phyloP scores from a whole-genome alignment of 2,329 filamentous ascomycete genomes.

The Ophiosphaerella korrae region DNA sequence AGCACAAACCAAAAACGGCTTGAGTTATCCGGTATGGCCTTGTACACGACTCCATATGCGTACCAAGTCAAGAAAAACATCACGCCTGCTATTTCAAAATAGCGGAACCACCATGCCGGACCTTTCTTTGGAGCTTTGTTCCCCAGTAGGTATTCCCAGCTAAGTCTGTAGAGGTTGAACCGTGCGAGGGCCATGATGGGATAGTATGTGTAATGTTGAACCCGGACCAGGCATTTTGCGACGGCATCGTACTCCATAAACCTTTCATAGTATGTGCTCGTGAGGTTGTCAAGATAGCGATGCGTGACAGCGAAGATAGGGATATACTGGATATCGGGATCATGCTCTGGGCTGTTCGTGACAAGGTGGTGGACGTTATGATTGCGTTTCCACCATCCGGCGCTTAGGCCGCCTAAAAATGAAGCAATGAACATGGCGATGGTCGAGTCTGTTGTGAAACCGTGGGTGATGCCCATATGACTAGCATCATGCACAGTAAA shows the following conservation, averaged over 20 bases:
- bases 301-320: conserved; percentile 72
- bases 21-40: conserved; percentile 62
- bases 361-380: conserved; percentile 98
- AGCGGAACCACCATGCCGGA: conserved; percentile 70
- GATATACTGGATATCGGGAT: conserved; percentile 85
- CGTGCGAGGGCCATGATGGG: conserved; percentile 69
- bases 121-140: conserved; percentile 61
- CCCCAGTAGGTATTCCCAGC: conserved; percentile 68
- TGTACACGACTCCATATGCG: conserved; percentile 68
- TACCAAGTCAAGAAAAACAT: conserved; percentile 70
- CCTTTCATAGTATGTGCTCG: conserved; percentile 69
- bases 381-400: conserved; percentile 97
- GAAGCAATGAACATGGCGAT: conserved; percentile 92
- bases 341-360: conserved; percentile 92
- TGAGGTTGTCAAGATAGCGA: conserved; percentile 67
- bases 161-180: conserved; percentile 74
- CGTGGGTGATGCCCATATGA: conserved; percentile 96
- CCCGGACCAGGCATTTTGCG: conserved; percentile 64
- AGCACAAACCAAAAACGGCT: conserved; percentile 66
- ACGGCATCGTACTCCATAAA: conserved; percentile 66
- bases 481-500: conserved; percentile 95
- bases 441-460: conserved; percentile 79
- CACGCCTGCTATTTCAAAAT: conserved; percentile 68
- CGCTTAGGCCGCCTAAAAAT: conserved; percentile 83
- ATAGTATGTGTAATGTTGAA: conserved; percentile 72